Evolutionary conservation across 768 basidiomycete species (phyloP).

Genomic region (Podaxis sp.): DNA sequence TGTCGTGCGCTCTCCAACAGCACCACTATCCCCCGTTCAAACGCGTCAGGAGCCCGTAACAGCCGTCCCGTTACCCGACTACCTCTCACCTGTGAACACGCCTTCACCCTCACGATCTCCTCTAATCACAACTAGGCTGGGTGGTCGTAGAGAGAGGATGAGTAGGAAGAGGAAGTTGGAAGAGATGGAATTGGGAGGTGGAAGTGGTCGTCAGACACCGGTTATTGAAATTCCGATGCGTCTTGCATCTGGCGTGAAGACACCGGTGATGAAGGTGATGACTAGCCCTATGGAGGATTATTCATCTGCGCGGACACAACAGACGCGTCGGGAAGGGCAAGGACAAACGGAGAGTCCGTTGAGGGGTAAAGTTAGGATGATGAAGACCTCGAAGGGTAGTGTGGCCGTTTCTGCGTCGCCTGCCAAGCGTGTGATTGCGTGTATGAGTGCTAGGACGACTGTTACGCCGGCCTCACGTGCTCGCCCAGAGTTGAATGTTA

Average conservation of each 20-base stretch:
- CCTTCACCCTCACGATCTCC: conserved; percentile 2
- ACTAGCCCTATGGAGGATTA: too few relatives aligned
- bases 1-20: not conserved
- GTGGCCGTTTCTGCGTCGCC: not conserved
- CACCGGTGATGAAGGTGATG: not conserved
- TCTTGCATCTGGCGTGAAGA: not conserved
- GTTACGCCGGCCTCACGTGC: too few relatives aligned
- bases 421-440: not conserved
- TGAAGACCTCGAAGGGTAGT: not conserved
- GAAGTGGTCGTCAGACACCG: not conserved
- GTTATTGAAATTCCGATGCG: not conserved
- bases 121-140: not conserved
- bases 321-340: not conserved
- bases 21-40: not conserved
- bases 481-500: not conserved
- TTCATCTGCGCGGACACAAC: too few relatives aligned
- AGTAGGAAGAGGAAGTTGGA: conserved; percentile 13
- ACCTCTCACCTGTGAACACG: conserved; percentile 12
- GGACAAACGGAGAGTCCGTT: not conserved
- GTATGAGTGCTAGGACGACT: not conserved
- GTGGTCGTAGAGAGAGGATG: not conserved
- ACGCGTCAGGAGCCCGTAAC: not conserved
- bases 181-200: not conserved
- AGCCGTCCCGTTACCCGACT: not conserved
- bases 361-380: not conserved